Evolutionary conservation across 805 yeast genomes (phyloP).

Genomic region (Clavispora santaluciae): DNA sequence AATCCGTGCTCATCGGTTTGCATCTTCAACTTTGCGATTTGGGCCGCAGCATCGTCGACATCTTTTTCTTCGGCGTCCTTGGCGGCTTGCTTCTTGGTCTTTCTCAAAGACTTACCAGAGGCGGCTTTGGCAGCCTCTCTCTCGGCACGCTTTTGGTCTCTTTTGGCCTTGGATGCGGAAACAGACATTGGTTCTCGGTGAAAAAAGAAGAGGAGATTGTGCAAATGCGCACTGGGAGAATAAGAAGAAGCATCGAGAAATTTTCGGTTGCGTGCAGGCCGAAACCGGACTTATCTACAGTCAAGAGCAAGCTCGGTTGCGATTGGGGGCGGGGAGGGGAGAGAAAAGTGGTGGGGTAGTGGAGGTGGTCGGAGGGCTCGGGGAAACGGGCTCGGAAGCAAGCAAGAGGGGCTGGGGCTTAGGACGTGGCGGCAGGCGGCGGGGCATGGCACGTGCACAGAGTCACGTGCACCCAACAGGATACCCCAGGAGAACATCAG

Average conservation of each 20-base stretch:
- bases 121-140: slow-evolving; percentile 43
- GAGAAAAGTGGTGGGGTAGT: too few relatives aligned
- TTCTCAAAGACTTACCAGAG: slow-evolving; percentile 72
- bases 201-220: not conserved
- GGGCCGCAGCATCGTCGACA: slow-evolving; percentile 61
- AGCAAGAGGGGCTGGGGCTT: not conserved
- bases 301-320: not conserved
- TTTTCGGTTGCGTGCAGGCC: slow-evolving; percentile 8
- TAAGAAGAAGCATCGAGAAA: slow-evolving; percentile 4
- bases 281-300: not conserved
- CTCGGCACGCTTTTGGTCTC: slow-evolving; percentile 90
- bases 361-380: too few relatives aligned
- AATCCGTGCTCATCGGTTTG: slow-evolving; percentile 93
- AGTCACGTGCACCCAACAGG: too few relatives aligned
- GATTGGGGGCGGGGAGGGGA: too few relatives aligned
- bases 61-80: slow-evolving; percentile 50
- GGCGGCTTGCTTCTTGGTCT: slow-evolving; percentile 53
- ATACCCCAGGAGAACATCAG: too few relatives aligned
- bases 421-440: too few relatives aligned
- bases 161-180: slow-evolving; percentile 94
- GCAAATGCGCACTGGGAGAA: slow-evolving; percentile 1
- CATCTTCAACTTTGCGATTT: slow-evolving; percentile 79
- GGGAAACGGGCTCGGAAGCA: too few relatives aligned
- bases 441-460: too few relatives aligned
- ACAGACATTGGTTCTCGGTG: slow-evolving; percentile 36